A percentile compares a stretch with the other conserved stretches of the same genome.
These are phyloP conservation scores for Sporobolomyces phaffii DNA, from an alignment of 768 basidiomycete species.

Conservation along the genomic window DNA sequence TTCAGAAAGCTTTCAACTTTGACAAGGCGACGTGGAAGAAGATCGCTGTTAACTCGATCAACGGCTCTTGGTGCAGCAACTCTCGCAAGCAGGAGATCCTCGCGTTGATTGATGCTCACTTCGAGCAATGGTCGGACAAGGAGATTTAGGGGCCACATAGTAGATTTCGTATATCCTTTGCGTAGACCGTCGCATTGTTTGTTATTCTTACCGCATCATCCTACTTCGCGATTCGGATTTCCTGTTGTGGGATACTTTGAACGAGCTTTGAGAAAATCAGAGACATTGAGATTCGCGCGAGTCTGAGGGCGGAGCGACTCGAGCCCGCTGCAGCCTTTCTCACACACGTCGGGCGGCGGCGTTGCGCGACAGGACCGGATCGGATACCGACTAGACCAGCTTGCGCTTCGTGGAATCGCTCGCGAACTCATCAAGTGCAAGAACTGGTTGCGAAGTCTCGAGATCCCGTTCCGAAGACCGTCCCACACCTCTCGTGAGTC, in stretches of 20 bases:
- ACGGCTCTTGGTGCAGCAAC: constrained; percentile 35
- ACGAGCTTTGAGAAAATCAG: no score
- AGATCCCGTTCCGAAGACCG: not conserved
- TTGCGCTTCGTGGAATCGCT: no score
- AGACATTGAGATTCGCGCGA: no score
- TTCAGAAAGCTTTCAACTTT: constrained; percentile 35
- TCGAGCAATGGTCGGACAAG: constrained; percentile 27
- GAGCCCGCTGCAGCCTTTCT: no score
- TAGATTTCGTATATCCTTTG: not conserved
- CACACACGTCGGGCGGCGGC: no score
- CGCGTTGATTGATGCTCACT: constrained; percentile 15
- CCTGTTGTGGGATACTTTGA: no score
- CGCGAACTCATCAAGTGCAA: no score
- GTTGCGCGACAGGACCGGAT: no score
- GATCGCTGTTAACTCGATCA: constrained; percentile 33
- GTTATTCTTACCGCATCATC: not conserved
- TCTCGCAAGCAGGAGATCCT: constrained; percentile 35
- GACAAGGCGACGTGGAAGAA: constrained; percentile 31
- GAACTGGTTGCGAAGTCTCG: no score
- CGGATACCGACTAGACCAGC: no score
- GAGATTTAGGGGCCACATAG: constrained; percentile 16
- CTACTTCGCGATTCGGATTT: no score
- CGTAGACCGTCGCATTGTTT: not conserved
- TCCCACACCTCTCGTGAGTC: not conserved
- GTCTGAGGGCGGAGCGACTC: no score